These are phyloP conservation scores for Aquilaria yunnanensis DNA, from an alignment of 345 rosid genomes.

Conservation along the genomic window DNA sequence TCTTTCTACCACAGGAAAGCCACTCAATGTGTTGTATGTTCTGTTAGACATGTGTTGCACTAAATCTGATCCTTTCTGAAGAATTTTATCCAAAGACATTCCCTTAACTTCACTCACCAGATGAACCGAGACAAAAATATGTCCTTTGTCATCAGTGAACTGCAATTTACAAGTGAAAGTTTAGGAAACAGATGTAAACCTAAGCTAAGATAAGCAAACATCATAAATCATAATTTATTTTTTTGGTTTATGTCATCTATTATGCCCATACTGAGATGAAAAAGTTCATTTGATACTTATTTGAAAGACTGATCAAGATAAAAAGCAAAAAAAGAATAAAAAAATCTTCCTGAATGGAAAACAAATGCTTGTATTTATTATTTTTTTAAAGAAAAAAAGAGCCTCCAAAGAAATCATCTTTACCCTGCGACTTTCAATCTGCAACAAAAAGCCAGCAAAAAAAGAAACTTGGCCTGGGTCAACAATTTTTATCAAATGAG, in stretches of 20 bases:
- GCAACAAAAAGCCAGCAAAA: background rate
- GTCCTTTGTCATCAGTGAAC: slow-evolving; percentile 82
- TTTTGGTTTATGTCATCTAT: too few species aligned
- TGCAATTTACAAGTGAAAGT: slow-evolving; percentile 27
- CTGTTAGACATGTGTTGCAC: slow-evolving; percentile 28
- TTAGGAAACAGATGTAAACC: slow-evolving; percentile 7
- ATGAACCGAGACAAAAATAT: slow-evolving; percentile 83
- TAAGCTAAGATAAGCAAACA: background rate
- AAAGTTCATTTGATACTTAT: too few species aligned
- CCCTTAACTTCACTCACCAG: slow-evolving; percentile 57
- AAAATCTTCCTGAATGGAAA: too few species aligned
- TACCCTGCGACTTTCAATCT: too few species aligned
- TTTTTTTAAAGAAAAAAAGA: too few species aligned
- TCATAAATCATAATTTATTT: too few species aligned
- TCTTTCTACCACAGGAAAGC: slow-evolving; percentile 71
- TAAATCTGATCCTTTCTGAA: slow-evolving; percentile 40
- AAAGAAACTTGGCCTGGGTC: background rate
- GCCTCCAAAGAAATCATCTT: too few species aligned
- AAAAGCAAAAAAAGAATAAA: too few species aligned
- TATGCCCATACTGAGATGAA: background rate
- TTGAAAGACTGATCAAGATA: too few species aligned
- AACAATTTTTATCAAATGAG: background rate
- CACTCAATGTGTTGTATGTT: slow-evolving; percentile 51
- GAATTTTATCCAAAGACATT: slow-evolving; percentile 43
- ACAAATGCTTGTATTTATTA: too few species aligned